Percentiles rank a stretch among this genome's conserved stretches.
Evolutionary conservation across 257 asterid genomes (phyloP).

Genomic region (Coffea canephora): DNA sequence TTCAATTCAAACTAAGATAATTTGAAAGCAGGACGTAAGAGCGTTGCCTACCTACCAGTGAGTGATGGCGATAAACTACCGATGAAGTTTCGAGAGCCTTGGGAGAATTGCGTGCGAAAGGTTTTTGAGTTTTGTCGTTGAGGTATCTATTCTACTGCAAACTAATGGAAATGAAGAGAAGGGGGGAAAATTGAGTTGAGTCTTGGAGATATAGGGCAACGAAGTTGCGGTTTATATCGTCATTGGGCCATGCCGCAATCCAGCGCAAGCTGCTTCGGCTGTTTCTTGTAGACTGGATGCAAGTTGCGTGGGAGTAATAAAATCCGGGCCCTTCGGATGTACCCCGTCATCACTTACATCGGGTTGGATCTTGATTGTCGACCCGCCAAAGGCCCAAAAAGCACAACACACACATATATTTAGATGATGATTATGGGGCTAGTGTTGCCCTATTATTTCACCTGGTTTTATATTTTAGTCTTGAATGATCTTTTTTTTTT

Average conservation of each 20-base stretch:
- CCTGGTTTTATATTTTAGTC: too few species aligned
- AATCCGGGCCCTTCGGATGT: background rate
- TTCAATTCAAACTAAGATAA: background rate
- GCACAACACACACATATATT: too few species aligned
- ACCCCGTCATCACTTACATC: background rate
- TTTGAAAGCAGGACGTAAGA: background rate
- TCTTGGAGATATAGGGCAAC: background rate
- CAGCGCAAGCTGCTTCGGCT: background rate
- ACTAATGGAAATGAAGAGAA: background rate
- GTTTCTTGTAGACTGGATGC: background rate
- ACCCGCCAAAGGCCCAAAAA: background rate
- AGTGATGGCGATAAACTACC: background rate
- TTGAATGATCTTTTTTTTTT: too few species aligned
- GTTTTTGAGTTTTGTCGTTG: background rate
- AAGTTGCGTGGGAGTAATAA: background rate
- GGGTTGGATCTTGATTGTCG: background rate
- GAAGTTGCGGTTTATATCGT: background rate
- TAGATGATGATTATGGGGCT: too few species aligned
- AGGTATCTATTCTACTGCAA: background rate
- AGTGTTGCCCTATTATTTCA: too few species aligned
- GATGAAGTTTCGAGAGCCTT: constrained; percentile 11
- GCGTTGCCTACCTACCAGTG: background rate
- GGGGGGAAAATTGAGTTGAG: background rate
- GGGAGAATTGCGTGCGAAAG: background rate
- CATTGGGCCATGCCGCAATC: background rate